phyloP scores from a whole-genome alignment of 805 yeast species.

The Candida boleticola region DNA sequence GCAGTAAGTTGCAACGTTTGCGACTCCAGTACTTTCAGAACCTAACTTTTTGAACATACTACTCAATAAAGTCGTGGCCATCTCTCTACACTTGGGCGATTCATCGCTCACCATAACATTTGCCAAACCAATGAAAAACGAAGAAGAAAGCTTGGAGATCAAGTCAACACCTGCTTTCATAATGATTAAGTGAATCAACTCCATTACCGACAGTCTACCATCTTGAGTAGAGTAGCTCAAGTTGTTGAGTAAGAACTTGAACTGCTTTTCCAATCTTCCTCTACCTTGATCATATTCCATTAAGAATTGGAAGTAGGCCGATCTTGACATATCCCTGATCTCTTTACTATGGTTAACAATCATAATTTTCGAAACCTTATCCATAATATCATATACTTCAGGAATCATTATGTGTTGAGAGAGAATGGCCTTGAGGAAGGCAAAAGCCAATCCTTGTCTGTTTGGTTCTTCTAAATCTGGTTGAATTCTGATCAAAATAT shows the following conservation, averaged over 20 bases:
- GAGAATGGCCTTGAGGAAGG: conserved; percentile 76
- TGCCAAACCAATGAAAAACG: conserved; percentile 81
- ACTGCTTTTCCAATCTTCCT: conserved; percentile 78
- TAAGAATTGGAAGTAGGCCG: conserved; percentile 77
- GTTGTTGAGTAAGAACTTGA: conserved; percentile 76
- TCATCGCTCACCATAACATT: conserved; percentile 78
- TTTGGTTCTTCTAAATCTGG: conserved; percentile 91
- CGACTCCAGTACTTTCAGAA: conserved; percentile 21
- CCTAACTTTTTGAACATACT: conserved; percentile 52
- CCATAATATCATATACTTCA: conserved; percentile 88
- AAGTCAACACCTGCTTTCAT: conserved; percentile 61
- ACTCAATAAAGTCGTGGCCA: conserved; percentile 64
- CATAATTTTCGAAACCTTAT: conserved; percentile 76
- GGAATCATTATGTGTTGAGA: conserved; percentile 73
- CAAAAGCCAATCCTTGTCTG: conserved; percentile 84
- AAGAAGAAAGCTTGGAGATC: conserved; percentile 58
- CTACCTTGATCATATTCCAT: conserved; percentile 95
- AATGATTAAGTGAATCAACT: conserved; percentile 69
- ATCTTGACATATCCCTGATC: conserved; percentile 80
- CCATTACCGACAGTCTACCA: conserved; percentile 91
- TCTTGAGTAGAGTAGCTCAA: conserved; percentile 78
- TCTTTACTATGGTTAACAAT: conserved; percentile 82
- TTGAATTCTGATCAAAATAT: conserved; percentile 64
- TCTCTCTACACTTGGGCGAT: conserved; percentile 74
- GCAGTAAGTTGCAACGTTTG: conserved; percentile 40